Evolutionary conservation across 202 grass and related monocot species (phyloP).

Genomic region (Musa balbisiana): DNA sequence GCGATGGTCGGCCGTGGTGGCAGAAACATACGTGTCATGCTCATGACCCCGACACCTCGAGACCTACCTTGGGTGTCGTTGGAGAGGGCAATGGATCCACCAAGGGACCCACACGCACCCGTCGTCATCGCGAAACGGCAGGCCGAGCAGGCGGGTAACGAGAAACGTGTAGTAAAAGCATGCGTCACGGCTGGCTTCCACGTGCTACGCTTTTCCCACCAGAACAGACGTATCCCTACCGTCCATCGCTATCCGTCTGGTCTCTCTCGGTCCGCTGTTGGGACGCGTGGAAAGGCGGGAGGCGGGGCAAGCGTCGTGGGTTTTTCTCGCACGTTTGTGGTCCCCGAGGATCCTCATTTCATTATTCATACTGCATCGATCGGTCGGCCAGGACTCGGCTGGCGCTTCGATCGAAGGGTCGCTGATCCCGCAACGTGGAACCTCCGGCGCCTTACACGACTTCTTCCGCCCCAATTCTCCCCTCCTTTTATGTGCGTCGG

Average conservation of each 20-base stretch:
- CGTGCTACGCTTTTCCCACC: background rate
- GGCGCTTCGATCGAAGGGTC: background rate
- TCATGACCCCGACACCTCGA: too few species aligned
- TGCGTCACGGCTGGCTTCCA: background rate
- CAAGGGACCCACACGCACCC: too few species aligned
- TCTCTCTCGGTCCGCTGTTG: background rate
- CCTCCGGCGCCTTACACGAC: background rate
- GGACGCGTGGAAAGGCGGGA: slow-evolving; percentile 1
- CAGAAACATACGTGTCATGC: too few species aligned
- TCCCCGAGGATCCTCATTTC: background rate
- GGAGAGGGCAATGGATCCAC: too few species aligned
- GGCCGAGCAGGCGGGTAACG: too few species aligned
- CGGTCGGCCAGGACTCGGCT: background rate
- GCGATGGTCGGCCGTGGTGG: too few species aligned
- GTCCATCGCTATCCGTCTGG: background rate
- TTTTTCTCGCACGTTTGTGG: background rate
- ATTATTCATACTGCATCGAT: background rate
- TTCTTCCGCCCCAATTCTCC: too few species aligned
- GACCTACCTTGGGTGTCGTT: too few species aligned
- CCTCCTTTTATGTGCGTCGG: too few species aligned
- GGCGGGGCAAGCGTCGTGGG: background rate
- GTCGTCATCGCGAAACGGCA: too few species aligned
- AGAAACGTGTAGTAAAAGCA: background rate
- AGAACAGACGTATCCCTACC: background rate
- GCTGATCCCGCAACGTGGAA: background rate